Base-by-base conservation (phyloP, 768 basidiomycete genomes). In the Psilocybe cyanescens region DNA sequence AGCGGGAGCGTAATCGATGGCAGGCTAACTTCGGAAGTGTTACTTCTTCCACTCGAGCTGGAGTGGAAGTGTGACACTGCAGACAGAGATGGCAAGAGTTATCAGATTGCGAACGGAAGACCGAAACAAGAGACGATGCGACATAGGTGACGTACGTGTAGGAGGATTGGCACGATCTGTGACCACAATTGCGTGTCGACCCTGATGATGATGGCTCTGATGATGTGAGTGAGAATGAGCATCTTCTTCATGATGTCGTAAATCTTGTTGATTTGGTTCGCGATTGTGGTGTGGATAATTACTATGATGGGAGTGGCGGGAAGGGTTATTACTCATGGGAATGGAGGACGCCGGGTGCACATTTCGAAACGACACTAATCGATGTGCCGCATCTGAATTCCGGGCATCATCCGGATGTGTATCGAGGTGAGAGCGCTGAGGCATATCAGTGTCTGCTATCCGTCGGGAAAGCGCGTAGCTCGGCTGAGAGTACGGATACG, bases 301-400 rank as follows among this genome's bases (percentile, higher is more conserved):
- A 14, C 51, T 16, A 16, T 50, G 35, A 49, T 28, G 57, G 45
- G 37, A 55, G 19, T 47, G 54, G 41, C 55, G 58, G 28, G 47
- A 49, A 55, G 53, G 62, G 48, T 64, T 66, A 60, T 71, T 76
- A 77, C 73, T 64, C 76, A 77, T 77, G 74, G 75, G 76, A 76
- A 78, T 77, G 75, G 77, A 78, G 72, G 73, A 68, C 31, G 62
- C 37, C n/a, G 62, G 41, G 29, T 55, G 50, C 9, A 55, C 8
- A 46, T 30, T 53, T 29, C 8, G 60, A 35, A 24, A 39, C 12
- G 33, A 52, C 16, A 12, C 30, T 45, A 53, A 35, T 16, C 39
- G 30, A 14, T 50, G 57, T 46, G 48, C 8, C 28, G 29, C 45
- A 17, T 31, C 55, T 29, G 29, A 14, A 17, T 46, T 16, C 24